Conservation (phyloP, 139 green algal species). For the Coccomyxa sp. region DNA sequence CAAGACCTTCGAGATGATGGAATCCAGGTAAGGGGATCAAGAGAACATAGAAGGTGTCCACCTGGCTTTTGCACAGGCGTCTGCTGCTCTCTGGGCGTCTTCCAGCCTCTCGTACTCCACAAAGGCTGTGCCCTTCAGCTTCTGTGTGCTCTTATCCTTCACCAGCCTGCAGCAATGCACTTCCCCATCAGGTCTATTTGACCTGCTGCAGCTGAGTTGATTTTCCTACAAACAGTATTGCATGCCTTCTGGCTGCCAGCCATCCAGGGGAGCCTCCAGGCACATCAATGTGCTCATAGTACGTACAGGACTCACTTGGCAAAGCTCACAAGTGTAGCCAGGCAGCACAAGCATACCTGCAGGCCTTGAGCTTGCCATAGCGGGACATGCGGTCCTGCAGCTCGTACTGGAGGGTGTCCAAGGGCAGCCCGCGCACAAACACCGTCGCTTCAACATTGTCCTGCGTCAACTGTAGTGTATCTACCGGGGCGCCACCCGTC, state of each 20-base stretch:
- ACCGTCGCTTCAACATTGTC: conserved; percentile 44
- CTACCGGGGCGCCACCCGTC: too few relatives aligned
- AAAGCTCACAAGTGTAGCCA: too few relatives aligned
- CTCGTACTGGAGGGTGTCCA: conserved; percentile 49
- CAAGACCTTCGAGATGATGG: too few relatives aligned
- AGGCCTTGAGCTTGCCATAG: conserved; percentile 58
- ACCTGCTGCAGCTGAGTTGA: too few relatives aligned
- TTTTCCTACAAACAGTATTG: too few relatives aligned
- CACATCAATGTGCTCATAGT: too few relatives aligned
- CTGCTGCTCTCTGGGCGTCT: conserved; percentile 44
- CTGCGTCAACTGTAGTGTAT: too few relatives aligned
- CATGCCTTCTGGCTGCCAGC: too few relatives aligned
- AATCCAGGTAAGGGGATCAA: too few relatives aligned
- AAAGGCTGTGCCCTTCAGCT: conserved; percentile 87
- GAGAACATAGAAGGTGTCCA: conserved; percentile 10
- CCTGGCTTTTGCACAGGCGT: conserved; percentile 55
- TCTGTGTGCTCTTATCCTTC: conserved; percentile 66
- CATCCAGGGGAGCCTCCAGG: too few relatives aligned
- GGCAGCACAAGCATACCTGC: conserved; percentile 15
- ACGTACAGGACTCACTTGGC: too few relatives aligned
- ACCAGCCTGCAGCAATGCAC: conserved; percentile 61
- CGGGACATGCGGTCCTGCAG: conserved; percentile 48
- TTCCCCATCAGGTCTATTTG: too few relatives aligned
- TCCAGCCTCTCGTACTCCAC: conserved; percentile 66
- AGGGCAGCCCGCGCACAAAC: conserved; percentile 71